Evolutionary conservation across 2,329 filamentous ascomycete genomes (phyloP), one percentile per base, ranked within the genome.

Genomic region (Chalaropsis thielavioides): DNA sequence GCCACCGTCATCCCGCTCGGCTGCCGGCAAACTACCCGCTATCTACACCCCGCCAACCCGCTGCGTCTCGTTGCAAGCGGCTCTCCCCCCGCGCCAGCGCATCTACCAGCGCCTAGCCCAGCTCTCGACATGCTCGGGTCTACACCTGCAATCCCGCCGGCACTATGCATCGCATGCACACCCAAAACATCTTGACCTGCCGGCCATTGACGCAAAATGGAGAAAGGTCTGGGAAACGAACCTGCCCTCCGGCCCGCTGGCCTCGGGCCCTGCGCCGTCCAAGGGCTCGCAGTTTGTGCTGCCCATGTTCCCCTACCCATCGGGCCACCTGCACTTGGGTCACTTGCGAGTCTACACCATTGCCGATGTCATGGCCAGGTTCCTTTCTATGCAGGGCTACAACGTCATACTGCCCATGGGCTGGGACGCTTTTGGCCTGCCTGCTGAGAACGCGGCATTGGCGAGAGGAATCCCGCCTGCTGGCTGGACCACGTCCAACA

Each of bases 221-320:
- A 78, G 78, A 2, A 71, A 74, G 51, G 73, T 70, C 68, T 83
- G 81, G 80, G 69, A 70, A 10, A 67, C 71, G 15, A 71, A 71
- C 13, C 63, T 69, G 7, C 64, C 62, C 3, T 17, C 35, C 35
- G 63, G 65, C 8, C 67, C 68, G 38, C 59, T 62, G 40, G 59
- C 68, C 8, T 62, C 64, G 6, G 65, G 65, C 2, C 43, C 63
- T 15, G 65, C 58, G n/a, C 43, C 63, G 15, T 24, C 61, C 31
- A 61, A 54, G 11, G 65, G 75, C 51, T 75, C 75, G 66, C 80
- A 79, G 74, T 95, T 92, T 73, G 83, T 95, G 68, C 79, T 95
- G 64, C 87, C 91, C 69, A 96, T 96, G 91, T 95, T 95, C 72
- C 91, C 91, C 0, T 96, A 96, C 73, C 91, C 91, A 0, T 95